phyloP scores from a whole-genome alignment of 2,329 filamentous ascomycete species.

The Epichloe glyceriae region DNA sequence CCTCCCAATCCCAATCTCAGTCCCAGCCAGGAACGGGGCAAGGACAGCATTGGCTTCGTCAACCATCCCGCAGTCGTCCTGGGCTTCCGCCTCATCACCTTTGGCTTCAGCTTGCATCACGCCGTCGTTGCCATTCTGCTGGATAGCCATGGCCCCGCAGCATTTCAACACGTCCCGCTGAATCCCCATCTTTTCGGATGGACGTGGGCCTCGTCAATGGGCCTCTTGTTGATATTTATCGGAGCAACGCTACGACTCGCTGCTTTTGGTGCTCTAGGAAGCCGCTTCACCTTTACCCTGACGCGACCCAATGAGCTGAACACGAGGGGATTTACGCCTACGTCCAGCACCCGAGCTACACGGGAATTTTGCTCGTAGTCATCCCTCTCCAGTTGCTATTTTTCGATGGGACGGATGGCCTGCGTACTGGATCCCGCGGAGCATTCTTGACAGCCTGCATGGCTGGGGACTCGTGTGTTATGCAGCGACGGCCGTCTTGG shows the following conservation, averaged over 20 bases:
- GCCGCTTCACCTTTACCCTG: slow-evolving; percentile 40
- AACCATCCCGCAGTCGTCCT: neutral
- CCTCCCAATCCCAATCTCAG: slow-evolving; percentile 1
- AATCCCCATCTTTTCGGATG: slow-evolving; percentile 19
- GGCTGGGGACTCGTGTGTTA: slow-evolving; percentile 1
- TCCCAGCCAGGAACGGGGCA: neutral
- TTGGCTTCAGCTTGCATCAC: neutral
- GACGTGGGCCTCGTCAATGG: slow-evolving; percentile 17
- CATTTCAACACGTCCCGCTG: slow-evolving; percentile 5
- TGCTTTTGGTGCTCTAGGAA: slow-evolving; percentile 32
- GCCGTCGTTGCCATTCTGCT: neutral
- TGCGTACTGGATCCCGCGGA: slow-evolving; percentile 25
- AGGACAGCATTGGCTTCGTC: slow-evolving; percentile 2
- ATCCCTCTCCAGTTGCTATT: slow-evolving; percentile 20
- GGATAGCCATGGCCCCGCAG: neutral
- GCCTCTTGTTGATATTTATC: slow-evolving; percentile 17
- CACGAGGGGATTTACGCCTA: slow-evolving; percentile 33
- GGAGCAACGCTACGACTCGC: slow-evolving; percentile 20
- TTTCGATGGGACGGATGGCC: slow-evolving; percentile 24
- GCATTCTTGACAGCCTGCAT: slow-evolving; percentile 5
- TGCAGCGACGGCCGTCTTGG: neutral
- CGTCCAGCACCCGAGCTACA: slow-evolving; percentile 41
- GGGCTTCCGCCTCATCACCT: neutral
- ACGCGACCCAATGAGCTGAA: slow-evolving; percentile 30
- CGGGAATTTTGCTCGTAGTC: slow-evolving; percentile 25